These are phyloP conservation scores for Penicillium paneum DNA, from an alignment of 2,329 filamentous ascomycete species.

Conservation along the genomic window DNA sequence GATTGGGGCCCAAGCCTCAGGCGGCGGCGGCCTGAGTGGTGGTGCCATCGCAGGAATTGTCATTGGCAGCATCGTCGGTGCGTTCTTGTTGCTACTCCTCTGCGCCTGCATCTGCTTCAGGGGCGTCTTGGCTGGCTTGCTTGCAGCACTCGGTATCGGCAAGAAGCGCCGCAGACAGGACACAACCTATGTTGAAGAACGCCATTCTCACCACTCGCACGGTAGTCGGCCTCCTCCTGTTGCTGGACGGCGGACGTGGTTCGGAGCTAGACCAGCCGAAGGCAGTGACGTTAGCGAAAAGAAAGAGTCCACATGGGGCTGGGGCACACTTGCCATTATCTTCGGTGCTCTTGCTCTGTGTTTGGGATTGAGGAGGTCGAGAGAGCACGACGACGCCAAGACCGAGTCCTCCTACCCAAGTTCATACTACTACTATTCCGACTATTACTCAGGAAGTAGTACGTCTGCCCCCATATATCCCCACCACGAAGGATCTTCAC, in stretches of 20 bases:
- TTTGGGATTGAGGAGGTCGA: conserved; percentile 45
- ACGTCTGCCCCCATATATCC: conserved; percentile 17
- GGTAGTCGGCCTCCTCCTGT: conserved; percentile 26
- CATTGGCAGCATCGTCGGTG: conserved; percentile 47
- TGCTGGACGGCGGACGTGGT: conserved; percentile 38
- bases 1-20: conserved; percentile 31
- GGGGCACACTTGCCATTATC: conserved; percentile 42
- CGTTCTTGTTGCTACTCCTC: conserved; percentile 45
- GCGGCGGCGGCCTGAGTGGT: conserved; percentile 43
- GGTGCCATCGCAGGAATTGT: conserved; percentile 53
- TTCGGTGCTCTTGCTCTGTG: conserved; percentile 46
- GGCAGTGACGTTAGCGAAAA: conserved; percentile 33
- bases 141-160: conserved; percentile 44
- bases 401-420: conserved; percentile 40
- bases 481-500: not conserved
- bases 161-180: conserved; percentile 37
- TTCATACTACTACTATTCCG: conserved; percentile 42
- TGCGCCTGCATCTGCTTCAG: conserved; percentile 46
- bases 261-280: conserved; percentile 38
- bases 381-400: conserved; percentile 40
- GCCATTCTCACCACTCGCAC: conserved; percentile 35
- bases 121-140: conserved; percentile 39
- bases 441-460: conserved; percentile 40
- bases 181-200: conserved; percentile 42
- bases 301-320: conserved; percentile 35